Conservation (phyloP, 2,329 filamentous ascomycete genomes). For the Diaporthe sp. region DNA sequence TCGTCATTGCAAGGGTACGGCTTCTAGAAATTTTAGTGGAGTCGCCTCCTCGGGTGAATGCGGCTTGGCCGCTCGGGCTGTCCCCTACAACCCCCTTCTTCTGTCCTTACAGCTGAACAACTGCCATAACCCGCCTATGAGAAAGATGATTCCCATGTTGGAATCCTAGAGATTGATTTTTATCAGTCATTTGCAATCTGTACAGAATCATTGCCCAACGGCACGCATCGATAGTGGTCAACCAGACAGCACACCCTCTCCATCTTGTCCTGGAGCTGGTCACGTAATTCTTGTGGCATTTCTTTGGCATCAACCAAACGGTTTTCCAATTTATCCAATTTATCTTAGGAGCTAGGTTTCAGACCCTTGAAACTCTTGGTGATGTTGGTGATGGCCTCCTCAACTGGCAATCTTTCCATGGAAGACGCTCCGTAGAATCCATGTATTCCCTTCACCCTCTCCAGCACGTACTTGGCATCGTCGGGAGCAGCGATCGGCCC, state of each 20-base stretch:
- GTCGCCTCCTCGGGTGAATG: slow-evolving; percentile 31
- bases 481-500: slow-evolving; percentile 75
- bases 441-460: slow-evolving; percentile 73
- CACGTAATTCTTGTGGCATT: neutral
- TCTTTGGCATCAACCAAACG: neutral
- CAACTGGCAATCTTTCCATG: slow-evolving; percentile 78
- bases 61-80: neutral
- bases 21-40: slow-evolving; percentile 38
- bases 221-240: neutral
- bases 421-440: slow-evolving; percentile 80
- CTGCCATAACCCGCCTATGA: neutral
- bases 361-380: slow-evolving; percentile 53
- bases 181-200: neutral
- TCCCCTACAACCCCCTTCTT: neutral
- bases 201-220: neutral
- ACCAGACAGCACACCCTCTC: neutral
- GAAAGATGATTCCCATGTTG: neutral
- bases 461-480: slow-evolving; percentile 75
- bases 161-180: neutral
- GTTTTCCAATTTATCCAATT: too few species aligned
- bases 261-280: neutral
- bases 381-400: slow-evolving; percentile 70
- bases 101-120: neutral
- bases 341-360: slow-evolving; percentile 22
- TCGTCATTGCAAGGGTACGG: slow-evolving; percentile 30